Conservation (phyloP, 805 yeast species). For the Monosporozyma yasuniensis region DNA sequence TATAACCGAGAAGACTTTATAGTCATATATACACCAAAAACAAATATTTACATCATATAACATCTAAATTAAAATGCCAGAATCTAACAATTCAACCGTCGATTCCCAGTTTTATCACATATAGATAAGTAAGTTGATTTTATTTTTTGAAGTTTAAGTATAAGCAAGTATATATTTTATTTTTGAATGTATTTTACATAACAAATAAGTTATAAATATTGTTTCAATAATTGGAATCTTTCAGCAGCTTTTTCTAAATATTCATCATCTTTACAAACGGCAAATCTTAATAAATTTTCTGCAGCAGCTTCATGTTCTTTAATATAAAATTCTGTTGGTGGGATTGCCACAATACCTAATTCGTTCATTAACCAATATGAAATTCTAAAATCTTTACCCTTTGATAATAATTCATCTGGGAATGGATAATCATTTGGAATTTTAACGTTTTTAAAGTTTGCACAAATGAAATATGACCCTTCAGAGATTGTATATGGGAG, state of each 20-base stretch:
- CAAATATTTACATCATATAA: too few species aligned
- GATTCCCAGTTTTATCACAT: too few species aligned
- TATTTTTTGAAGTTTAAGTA: background rate
- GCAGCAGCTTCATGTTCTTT: slow-evolving; percentile 64
- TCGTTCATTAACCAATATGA: slow-evolving; percentile 92
- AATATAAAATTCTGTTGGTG: slow-evolving; percentile 90
- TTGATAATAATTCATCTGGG: slow-evolving; percentile 58
- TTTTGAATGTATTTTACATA: background rate
- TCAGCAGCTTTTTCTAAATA: slow-evolving; percentile 73
- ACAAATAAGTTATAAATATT: slow-evolving; percentile 37
- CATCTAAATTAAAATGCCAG: too few species aligned
- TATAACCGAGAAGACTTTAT: too few species aligned
- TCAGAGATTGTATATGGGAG: slow-evolving; percentile 86
- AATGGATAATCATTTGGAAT: slow-evolving; percentile 64
- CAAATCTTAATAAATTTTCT: slow-evolving; percentile 82
- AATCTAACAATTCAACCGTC: too few species aligned
- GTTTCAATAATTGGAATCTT: slow-evolving; percentile 60
- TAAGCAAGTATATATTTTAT: background rate
- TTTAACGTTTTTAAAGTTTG: slow-evolving; percentile 73
- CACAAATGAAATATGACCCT: slow-evolving; percentile 90
- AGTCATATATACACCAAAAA: too few species aligned
- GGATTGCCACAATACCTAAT: slow-evolving; percentile 91
- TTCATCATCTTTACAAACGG: slow-evolving; percentile 88
- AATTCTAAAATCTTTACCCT: slow-evolving; percentile 78
- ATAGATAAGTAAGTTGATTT: too few species aligned